Conservation (phyloP, 192 early-diverging fungal species). For the Backusella tarrabulga region DNA sequence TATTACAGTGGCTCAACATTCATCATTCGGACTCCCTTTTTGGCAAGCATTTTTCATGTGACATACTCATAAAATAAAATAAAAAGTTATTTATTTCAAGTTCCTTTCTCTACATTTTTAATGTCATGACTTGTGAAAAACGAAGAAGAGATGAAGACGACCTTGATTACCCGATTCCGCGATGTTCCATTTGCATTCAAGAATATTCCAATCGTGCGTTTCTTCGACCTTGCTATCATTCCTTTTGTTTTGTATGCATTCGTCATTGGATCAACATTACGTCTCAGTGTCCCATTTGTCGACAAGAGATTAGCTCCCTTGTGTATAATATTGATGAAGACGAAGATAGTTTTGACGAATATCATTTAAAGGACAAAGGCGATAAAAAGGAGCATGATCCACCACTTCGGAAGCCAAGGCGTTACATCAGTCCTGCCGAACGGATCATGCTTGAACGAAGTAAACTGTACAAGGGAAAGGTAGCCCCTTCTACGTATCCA, state of each 20-base stretch:
- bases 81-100: too few species aligned
- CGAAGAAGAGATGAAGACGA: not conserved
- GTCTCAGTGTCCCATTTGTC: constrained; percentile 28
- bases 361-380: constrained; percentile 4
- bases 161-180: not conserved
- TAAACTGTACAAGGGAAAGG: constrained; percentile 6
- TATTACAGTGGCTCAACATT: too few species aligned
- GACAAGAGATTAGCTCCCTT: constrained; percentile 7
- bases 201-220: constrained; percentile 17
- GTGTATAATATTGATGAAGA: constrained; percentile 26
- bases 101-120: not conserved
- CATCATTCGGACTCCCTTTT: too few species aligned
- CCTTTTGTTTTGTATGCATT: constrained; percentile 31
- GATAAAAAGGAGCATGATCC: constrained; percentile 9
- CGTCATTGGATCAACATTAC: constrained; percentile 24
- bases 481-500: not conserved
- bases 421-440: not conserved
- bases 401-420: not conserved
- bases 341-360: constrained; percentile 21
- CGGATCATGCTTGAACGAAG: not conserved
- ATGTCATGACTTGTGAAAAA: not conserved
- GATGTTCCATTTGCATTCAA: constrained; percentile 32
- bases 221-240: constrained; percentile 30
- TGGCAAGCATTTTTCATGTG: too few species aligned
- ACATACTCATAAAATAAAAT: too few species aligned